Conservation (phyloP, 495 filamentous ascomycete species). For the Annulohypoxylon stygium region DNA sequence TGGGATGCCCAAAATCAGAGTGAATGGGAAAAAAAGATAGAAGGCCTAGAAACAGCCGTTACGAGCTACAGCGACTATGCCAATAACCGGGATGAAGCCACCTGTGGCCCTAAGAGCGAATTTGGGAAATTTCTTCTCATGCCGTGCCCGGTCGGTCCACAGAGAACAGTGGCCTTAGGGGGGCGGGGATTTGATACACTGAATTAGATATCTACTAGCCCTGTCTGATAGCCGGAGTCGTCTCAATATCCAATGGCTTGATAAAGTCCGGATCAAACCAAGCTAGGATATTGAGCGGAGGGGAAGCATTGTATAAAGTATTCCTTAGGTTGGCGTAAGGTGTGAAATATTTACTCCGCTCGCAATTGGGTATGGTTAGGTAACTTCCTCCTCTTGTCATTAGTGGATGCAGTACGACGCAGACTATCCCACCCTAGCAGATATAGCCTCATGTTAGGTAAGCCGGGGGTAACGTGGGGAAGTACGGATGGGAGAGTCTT, state of each 20-base stretch:
- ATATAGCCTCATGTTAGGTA: background rate
- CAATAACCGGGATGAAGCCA: background rate
- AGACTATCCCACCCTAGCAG: background rate
- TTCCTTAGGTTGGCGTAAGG: background rate
- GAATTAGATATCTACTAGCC: background rate
- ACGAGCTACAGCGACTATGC: conserved; percentile 11
- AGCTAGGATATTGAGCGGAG: background rate
- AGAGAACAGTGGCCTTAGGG: background rate
- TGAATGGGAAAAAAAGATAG: conserved; percentile 4
- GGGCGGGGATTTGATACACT: too few species aligned
- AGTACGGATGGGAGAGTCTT: background rate
- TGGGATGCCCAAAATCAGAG: conserved; percentile 6
- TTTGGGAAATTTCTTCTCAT: conserved; percentile 3
- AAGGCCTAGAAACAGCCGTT: background rate
- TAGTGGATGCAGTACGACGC: background rate
- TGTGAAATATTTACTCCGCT: background rate
- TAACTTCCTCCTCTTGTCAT: background rate
- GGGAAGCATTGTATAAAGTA: background rate
- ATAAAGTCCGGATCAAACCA: background rate
- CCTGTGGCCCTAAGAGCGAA: background rate
- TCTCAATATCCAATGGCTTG: background rate
- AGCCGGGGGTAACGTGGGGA: background rate
- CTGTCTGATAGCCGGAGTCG: background rate
- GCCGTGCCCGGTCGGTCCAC: background rate
- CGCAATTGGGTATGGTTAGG: background rate